A percentile compares a stretch with the other conserved stretches of the same genome.
Evolutionary conservation across 164 flowering plant species (phyloP).

Genomic region (Protea cynaroides): DNA sequence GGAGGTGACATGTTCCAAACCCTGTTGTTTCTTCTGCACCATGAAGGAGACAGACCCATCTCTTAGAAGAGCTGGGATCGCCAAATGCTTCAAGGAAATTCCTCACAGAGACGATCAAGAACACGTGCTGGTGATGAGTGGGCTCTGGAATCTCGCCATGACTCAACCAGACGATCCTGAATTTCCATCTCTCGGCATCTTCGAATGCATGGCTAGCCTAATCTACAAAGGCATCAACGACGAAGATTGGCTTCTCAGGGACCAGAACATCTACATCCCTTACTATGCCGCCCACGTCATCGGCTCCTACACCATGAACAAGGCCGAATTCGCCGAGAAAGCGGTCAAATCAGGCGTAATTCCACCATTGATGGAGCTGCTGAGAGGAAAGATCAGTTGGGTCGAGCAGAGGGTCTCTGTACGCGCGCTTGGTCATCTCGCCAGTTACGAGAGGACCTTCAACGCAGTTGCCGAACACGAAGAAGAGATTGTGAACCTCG

Average conservation of each 20-base stretch:
- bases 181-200: slow-evolving; percentile 65
- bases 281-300: slow-evolving; percentile 88
- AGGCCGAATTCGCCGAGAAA: slow-evolving; percentile 45
- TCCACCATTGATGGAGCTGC: slow-evolving; percentile 59
- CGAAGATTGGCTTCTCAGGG: slow-evolving; percentile 42
- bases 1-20: slow-evolving; percentile 23
- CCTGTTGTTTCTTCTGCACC: slow-evolving; percentile 67
- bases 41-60: slow-evolving; percentile 49
- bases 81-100: slow-evolving; percentile 44
- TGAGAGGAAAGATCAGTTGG: slow-evolving; percentile 75
- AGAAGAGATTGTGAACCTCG: slow-evolving; percentile 38
- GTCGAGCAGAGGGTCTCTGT: slow-evolving; percentile 83
- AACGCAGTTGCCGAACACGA: slow-evolving; percentile 38
- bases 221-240: slow-evolving; percentile 40
- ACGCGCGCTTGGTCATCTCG: slow-evolving; percentile 79
- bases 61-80: slow-evolving; percentile 31
- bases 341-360: slow-evolving; percentile 62
- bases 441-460: slow-evolving; percentile 56
- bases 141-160: slow-evolving; percentile 81
- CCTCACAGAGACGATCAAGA: slow-evolving; percentile 41
- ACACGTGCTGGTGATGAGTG: slow-evolving; percentile 55
- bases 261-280: slow-evolving; percentile 78
- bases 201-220: slow-evolving; percentile 57
- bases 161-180: slow-evolving; percentile 64
- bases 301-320: slow-evolving; percentile 92